Percentiles rank a stretch among this genome's conserved stretches.
Conservation (phyloP, 208 protist species). For the Zelonia costaricensis region DNA sequence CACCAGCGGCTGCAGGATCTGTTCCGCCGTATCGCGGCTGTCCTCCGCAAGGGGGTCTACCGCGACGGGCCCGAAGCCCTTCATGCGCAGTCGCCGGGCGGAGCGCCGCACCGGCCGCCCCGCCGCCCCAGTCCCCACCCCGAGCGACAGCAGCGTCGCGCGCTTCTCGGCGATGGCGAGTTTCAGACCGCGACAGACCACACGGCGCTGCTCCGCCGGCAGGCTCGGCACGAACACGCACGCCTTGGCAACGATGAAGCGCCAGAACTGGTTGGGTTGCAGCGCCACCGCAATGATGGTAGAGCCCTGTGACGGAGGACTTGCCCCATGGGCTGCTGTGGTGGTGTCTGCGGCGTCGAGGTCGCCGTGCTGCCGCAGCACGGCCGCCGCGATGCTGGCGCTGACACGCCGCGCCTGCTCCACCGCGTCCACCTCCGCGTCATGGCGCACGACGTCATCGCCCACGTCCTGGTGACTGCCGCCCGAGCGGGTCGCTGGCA, state of each 20-base stretch:
- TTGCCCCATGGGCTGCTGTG: not conserved
- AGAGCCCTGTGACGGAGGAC: too few species aligned
- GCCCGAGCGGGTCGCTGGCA: too few species aligned
- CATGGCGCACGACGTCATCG: not conserved
- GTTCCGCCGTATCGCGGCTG: constrained; percentile 10
- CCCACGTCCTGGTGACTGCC: too few species aligned
- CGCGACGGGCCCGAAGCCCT: constrained; percentile 1
- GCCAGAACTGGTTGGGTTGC: constrained; percentile 65
- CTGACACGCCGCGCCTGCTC: not conserved
- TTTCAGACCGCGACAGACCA: constrained; percentile 46
- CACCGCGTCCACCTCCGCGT: not conserved
- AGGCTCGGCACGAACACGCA: constrained; percentile 75
- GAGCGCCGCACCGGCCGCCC: constrained; percentile 1
- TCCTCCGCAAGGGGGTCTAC: not conserved
- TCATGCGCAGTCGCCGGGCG: not conserved
- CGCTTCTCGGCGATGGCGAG: constrained; percentile 50
- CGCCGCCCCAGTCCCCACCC: not conserved
- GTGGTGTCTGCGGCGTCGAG: not conserved
- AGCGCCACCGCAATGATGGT: constrained; percentile 9
- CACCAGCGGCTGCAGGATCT: constrained; percentile 60
- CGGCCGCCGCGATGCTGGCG: constrained; percentile 6
- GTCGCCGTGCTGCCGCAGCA: constrained; percentile 1
- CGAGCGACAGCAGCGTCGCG: constrained; percentile 20
- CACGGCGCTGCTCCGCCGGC: constrained; percentile 39
- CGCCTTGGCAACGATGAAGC: constrained; percentile 74